Conservation (phyloP, 192 early-diverging fungal genomes). For the Linnemannia hyalina region DNA sequence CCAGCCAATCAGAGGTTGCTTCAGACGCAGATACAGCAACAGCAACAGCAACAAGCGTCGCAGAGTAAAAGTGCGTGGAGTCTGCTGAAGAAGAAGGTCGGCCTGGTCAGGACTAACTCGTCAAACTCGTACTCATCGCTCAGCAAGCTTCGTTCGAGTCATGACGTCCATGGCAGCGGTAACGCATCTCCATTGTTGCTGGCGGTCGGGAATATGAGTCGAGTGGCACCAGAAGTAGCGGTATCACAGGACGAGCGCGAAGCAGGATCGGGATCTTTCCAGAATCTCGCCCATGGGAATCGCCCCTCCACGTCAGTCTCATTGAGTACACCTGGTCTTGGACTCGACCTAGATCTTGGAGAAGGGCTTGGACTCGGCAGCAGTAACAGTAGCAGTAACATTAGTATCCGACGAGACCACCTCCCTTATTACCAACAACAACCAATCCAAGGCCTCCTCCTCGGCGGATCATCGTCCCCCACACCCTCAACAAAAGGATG, state of each 20-base stretch:
- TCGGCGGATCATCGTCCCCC: not conserved
- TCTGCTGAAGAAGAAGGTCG: conserved; percentile 12
- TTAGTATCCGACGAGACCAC: not conserved
- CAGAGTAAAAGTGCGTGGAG: conserved; percentile 16
- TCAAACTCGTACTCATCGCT: not conserved
- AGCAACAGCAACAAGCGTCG: not conserved
- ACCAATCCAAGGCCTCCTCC: not conserved
- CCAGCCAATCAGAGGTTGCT: conserved; percentile 10
- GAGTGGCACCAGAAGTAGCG: not conserved
- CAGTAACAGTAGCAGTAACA: not conserved
- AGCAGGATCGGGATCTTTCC: not conserved
- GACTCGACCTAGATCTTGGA: not conserved
- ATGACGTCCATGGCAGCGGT: not conserved
- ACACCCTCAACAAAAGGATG: not conserved
- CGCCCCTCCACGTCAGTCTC: not conserved
- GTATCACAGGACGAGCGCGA: not conserved
- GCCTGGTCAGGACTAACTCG: not conserved
- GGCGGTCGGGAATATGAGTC: not conserved
- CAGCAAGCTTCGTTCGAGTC: not conserved
- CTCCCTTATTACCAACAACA: conserved; percentile 6
- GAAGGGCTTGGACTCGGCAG: not conserved
- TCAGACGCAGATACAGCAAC: conserved; percentile 7
- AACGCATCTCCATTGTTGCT: not conserved
- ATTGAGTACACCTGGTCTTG: not conserved
- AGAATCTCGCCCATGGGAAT: conserved; percentile 10